Percentiles rank a stretch among this genome's conserved stretches.
Evolutionary conservation across 2,329 filamentous ascomycete genomes (phyloP).

Genomic region (Phaeophleospora eucalypticola): DNA sequence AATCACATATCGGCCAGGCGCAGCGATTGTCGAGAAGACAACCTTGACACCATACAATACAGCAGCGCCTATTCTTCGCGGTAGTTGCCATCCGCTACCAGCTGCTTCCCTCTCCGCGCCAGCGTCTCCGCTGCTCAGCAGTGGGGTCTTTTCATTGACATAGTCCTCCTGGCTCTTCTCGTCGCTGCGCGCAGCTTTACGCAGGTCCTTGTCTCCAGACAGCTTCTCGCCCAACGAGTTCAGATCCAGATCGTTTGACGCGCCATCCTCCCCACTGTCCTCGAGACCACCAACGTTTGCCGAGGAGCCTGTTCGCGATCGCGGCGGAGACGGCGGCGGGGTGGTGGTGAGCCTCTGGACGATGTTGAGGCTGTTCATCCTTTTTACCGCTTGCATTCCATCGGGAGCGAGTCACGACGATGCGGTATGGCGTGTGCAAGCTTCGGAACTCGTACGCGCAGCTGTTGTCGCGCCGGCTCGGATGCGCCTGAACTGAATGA

Average conservation of each 20-base stretch:
- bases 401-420: constrained; percentile 5
- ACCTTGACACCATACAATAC: constrained; percentile 73
- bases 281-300: constrained; percentile 18
- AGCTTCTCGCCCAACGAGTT: constrained; percentile 27
- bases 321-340: constrained; percentile 47
- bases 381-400: constrained; percentile 32
- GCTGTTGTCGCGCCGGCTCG: not conserved
- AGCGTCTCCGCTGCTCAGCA: constrained; percentile 45
- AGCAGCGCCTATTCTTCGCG: constrained; percentile 62
- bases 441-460: not conserved
- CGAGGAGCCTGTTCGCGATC: constrained; percentile 42
- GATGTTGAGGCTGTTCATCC: constrained; percentile 96
- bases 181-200: constrained; percentile 15
- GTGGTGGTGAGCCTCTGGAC: constrained; percentile 69
- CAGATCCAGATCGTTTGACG: constrained; percentile 15
- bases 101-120: constrained; percentile 10
- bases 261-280: constrained; percentile 9
- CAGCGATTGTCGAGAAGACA: constrained; percentile 71
- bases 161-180: constrained; percentile 18
- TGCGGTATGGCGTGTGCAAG: not conserved
- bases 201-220: constrained; percentile 15
- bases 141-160: constrained; percentile 63
- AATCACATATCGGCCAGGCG: constrained; percentile 76
- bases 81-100: constrained; percentile 19
- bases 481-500: not conserved